Evolutionary conservation across 768 basidiomycete species (phyloP), one percentile per base, ranked within the genome.

Genomic region (Leccinum arenicola): DNA sequence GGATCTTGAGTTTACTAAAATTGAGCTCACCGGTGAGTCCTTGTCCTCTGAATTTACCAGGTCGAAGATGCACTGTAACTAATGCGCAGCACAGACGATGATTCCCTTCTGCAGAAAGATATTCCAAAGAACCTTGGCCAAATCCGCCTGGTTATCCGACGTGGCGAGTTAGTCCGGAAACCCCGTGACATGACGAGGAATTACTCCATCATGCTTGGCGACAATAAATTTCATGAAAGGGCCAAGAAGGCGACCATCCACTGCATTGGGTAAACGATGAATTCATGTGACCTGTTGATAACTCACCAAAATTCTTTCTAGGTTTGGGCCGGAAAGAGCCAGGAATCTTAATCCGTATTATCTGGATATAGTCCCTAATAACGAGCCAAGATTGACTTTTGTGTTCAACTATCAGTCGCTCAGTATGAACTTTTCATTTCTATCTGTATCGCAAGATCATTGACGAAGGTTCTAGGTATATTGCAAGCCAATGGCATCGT

Each of bases 41-140:
- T 40, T 40, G 38, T 40, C 17, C 17, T 40, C 38, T 40, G 36
- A 38, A 40, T 3, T 40, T 17, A 9, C 0, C 0, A 40, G 17
- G 17, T n/a, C 2, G 38, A 17, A 40, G 38, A 40, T 40, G 17
- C 21, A 40, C 4, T 17, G 21, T 47, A 3, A 47, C 45, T 23
- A 12, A 47, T 19, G 21, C 45, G 38, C 12, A 23, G 21, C 36
- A 38, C 2, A 70, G 67, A 70, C 33, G 68, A 68, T 15, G 69
- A 66, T 50, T 56, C 57, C 5, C 55, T 68, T 51, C 45, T 64
- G 31, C 59, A 45, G 21, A 40, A 33, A 40, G 17, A 40, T 40
- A 35, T 49, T 14, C 49, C 60, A 12, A 62, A 59, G 38, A 38
- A 61, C 58, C 33, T 69, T 2, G 68, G 64, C 9, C 56, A 64